A percentile compares a stretch with the other conserved stretches of the same genome.
phyloP scores from a whole-genome alignment of 768 basidiomycete genomes.

The Nevesoporus exiguus region DNA sequence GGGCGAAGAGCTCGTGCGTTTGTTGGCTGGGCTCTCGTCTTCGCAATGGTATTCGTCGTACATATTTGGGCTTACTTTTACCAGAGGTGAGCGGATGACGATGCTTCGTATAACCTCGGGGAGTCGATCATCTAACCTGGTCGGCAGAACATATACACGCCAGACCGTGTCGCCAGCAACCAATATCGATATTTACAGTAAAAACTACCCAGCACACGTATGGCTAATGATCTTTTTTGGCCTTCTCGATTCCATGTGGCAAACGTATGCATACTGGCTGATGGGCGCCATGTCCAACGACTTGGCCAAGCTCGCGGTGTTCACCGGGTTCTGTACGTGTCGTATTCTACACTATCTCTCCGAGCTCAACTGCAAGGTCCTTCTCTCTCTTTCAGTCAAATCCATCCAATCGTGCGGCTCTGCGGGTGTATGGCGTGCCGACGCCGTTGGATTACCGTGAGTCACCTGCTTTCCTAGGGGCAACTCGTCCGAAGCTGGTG shows the following conservation, averaged over 20 bases:
- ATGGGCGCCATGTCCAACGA: too few species aligned
- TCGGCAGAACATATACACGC: slow-evolving; percentile 50
- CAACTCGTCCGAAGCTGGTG: too few species aligned
- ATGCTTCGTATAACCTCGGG: background rate
- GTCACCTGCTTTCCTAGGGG: slow-evolving; percentile 32
- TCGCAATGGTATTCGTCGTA: slow-evolving; percentile 62
- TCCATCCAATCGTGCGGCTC: slow-evolving; percentile 73
- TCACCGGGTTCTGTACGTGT: slow-evolving; percentile 86
- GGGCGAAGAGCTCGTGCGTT: slow-evolving; percentile 69
- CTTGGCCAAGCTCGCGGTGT: slow-evolving; percentile 73
- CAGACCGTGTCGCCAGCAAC: slow-evolving; percentile 36
- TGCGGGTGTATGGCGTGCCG: slow-evolving; percentile 70
- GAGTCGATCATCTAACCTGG: background rate
- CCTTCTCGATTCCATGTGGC: slow-evolving; percentile 81
- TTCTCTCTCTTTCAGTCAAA: slow-evolving; percentile 49
- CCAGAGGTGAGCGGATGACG: slow-evolving; percentile 47
- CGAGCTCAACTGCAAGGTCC: too few species aligned
- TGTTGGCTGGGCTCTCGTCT: slow-evolving; percentile 61
- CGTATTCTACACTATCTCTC: too few species aligned
- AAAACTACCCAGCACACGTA: slow-evolving; percentile 52
- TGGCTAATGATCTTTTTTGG: slow-evolving; percentile 74
- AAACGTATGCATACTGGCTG: slow-evolving; percentile 78
- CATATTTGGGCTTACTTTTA: slow-evolving; percentile 80
- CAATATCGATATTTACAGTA: slow-evolving; percentile 58
- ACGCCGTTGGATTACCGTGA: slow-evolving; percentile 60